Evolutionary conservation across 805 yeast species (phyloP).

Genomic region (Schizosaccharomyces pombe): ASM294v3 CU329670.1:3012501-3013000

Average conservation of each 20-base stretch:
- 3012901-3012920: constrained; percentile 55
- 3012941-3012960: constrained; percentile 86
- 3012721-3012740: constrained; percentile 82
- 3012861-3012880: constrained; percentile 73
- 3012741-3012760: constrained; percentile 53
- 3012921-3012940: constrained; percentile 56
- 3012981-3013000: constrained; percentile 84
- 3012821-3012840: constrained; percentile 33
- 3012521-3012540: too few species aligned
- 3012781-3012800: constrained; percentile 67
- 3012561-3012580: too few species aligned
- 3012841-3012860: constrained; percentile 44
- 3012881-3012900: constrained; percentile 28
- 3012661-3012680: constrained; percentile 59
- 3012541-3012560: too few species aligned
- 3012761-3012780: constrained; percentile 93
- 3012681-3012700: constrained; percentile 58
- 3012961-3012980: constrained; percentile 45
- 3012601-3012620: too few species aligned
- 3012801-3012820: constrained; percentile 73
- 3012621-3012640: background rate
- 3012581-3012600: too few species aligned
- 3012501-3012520: too few species aligned
- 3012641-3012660: constrained; percentile 6
- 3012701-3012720: constrained; percentile 93